A percentile compares a stretch with the other conserved stretches of the same genome.
phyloP scores from a whole-genome alignment of 2,329 filamentous ascomycete species.

The Cladobotryum mycophilum region DNA sequence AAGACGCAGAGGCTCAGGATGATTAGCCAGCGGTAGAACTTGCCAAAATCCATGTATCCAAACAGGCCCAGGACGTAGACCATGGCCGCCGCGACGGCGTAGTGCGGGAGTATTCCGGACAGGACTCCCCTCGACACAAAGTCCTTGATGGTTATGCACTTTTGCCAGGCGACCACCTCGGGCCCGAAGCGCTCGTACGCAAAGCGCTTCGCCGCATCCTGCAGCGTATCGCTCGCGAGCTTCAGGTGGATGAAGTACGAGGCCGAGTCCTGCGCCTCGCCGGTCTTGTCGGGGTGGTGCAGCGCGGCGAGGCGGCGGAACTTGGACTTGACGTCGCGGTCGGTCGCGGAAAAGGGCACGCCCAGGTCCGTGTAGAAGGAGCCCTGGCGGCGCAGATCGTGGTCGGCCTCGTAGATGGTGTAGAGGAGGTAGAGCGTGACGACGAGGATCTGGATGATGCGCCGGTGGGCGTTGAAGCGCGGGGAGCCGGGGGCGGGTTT shows the following conservation, averaged over 20 bases:
- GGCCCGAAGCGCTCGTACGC: constrained; percentile 88
- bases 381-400: constrained; percentile 62
- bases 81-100: constrained; percentile 48
- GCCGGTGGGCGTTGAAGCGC: constrained; percentile 66
- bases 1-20: constrained; percentile 48
- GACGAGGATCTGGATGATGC: constrained; percentile 76
- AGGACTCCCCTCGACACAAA: constrained; percentile 61
- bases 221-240: constrained; percentile 72
- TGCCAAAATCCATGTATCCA: constrained; percentile 62
- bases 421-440: constrained; percentile 80
- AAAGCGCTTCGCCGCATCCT: constrained; percentile 70
- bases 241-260: constrained; percentile 74
- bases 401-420: constrained; percentile 88
- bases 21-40: constrained; percentile 59
- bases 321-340: constrained; percentile 72
- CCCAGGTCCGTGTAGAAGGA: constrained; percentile 77
- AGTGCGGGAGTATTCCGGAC: constrained; percentile 54
- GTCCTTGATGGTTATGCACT: constrained; percentile 63
- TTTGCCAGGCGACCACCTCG: constrained; percentile 58
- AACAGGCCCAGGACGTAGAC: constrained; percentile 57
- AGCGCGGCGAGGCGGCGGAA: constrained; percentile 70
- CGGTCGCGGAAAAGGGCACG: constrained; percentile 61
- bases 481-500: constrained; percentile 65
- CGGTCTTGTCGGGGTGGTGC: constrained; percentile 81
- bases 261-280: constrained; percentile 25